Conservation (phyloP, 2,329 filamentous ascomycete species). For the Alternaria dauci region DNA sequence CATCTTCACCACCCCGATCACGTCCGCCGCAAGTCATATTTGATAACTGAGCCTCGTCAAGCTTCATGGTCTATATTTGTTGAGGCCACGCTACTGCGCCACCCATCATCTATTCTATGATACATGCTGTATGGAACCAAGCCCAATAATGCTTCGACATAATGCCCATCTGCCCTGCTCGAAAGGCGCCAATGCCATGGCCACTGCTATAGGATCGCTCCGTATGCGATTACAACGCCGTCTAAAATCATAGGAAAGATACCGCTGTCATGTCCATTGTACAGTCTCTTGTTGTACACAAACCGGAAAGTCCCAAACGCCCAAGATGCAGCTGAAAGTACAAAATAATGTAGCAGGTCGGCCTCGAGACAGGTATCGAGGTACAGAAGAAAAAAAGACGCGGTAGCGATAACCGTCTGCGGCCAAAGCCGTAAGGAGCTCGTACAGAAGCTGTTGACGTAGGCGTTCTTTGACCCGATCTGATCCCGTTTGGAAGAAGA, state of each 20-base stretch:
- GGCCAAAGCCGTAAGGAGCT: conserved; percentile 6
- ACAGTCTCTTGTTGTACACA: conserved; percentile 22
- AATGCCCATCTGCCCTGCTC: conserved; percentile 10
- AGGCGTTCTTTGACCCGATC: background rate
- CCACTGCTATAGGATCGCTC: conserved; percentile 9
- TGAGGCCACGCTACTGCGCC: background rate
- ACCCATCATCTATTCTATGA: conserved; percentile 1
- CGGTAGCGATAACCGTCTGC: conserved; percentile 4
- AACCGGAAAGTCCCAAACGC: conserved; percentile 23
- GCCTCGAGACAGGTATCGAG: background rate
- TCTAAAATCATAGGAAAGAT: conserved; percentile 23
- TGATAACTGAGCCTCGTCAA: background rate
- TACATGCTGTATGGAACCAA: conserved; percentile 7
- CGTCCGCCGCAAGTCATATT: background rate
- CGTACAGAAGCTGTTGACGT: background rate
- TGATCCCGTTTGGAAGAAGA: background rate
- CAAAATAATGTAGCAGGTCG: conserved; percentile 16
- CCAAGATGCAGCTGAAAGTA: conserved; percentile 20
- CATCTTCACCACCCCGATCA: background rate
- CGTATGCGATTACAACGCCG: conserved; percentile 15
- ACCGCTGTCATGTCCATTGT: conserved; percentile 17
- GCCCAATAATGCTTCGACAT: conserved; percentile 2
- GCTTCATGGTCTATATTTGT: background rate
- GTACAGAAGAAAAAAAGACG: background rate
- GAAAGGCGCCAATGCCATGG: background rate